Conservation (phyloP, 202 grass and related monocot genomes). For the Setaria viridis region DNA sequence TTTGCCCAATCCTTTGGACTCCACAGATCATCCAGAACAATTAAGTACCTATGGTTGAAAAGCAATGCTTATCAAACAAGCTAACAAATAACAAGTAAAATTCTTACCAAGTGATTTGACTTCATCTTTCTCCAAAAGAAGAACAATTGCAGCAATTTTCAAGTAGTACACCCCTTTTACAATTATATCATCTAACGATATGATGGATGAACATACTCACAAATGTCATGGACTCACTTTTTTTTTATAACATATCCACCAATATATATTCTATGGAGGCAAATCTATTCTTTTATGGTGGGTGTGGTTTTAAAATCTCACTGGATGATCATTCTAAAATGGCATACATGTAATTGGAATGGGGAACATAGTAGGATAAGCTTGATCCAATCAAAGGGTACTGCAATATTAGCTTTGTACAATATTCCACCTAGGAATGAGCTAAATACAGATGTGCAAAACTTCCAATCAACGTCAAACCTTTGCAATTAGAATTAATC, state of each 20-base stretch:
- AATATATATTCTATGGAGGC: background rate
- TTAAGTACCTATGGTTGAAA: slow-evolving; percentile 13
- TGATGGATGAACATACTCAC: background rate
- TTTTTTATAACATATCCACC: background rate
- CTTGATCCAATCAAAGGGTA: background rate
- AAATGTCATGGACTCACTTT: background rate
- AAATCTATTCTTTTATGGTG: background rate
- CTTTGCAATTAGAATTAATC: background rate
- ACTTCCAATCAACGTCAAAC: background rate
- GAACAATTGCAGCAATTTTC: background rate
- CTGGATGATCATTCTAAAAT: background rate
- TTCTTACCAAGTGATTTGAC: background rate
- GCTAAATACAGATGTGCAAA: background rate
- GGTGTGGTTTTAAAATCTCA: background rate
- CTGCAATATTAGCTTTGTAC: background rate
- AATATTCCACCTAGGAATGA: background rate
- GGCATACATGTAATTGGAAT: background rate
- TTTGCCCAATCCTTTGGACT: background rate
- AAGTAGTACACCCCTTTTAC: background rate
- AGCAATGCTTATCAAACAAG: background rate
- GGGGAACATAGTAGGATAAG: background rate
- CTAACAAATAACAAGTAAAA: background rate
- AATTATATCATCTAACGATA: background rate
- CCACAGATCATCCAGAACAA: slow-evolving; percentile 25
- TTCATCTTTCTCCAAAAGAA: background rate